Evolutionary conservation across 331 rosid genomes (phyloP).

Genomic region (Pyrus hybrid): DNA sequence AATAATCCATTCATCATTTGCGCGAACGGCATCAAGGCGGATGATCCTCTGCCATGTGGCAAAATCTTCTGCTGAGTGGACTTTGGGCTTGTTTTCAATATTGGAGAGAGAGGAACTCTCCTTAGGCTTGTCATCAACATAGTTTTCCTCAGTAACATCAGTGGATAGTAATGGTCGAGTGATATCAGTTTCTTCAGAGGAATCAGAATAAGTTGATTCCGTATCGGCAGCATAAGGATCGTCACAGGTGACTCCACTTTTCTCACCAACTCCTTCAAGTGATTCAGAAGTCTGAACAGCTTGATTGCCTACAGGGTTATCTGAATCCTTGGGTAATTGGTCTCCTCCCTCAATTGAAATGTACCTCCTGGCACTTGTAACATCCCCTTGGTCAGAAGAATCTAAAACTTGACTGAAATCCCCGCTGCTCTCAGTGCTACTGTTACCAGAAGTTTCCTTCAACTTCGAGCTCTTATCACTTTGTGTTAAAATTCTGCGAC

Average conservation of each 20-base stretch:
- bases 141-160: conserved; percentile 43
- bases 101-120: conserved; percentile 39
- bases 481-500: conserved; percentile 47
- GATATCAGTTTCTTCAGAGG: conserved; percentile 64
- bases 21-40: conserved; percentile 83
- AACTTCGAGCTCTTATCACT: conserved; percentile 39
- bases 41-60: conserved; percentile 87
- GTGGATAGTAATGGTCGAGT: conserved; percentile 49
- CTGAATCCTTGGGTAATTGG: conserved; percentile 40
- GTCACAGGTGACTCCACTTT: conserved; percentile 38
- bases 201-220: conserved; percentile 76
- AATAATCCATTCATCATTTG: conserved; percentile 76
- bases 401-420: conserved; percentile 40
- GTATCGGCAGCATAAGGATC: conserved; percentile 48
- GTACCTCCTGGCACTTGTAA: conserved; percentile 55
- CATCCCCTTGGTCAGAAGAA: conserved; percentile 66
- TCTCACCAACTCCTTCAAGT: conserved; percentile 47
- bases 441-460: conserved; percentile 39
- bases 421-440: conserved; percentile 41
- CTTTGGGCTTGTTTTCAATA: conserved; percentile 36
- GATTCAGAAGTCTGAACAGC: conserved; percentile 12
- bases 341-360: conserved; percentile 62
- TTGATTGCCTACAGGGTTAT: conserved; percentile 32
- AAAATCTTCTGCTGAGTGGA: conserved; percentile 54
- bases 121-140: conserved; percentile 30